Evolutionary conservation across 352 stramenopile species (phyloP).

Genomic region (Pseudoperonospora humuli): DNA sequence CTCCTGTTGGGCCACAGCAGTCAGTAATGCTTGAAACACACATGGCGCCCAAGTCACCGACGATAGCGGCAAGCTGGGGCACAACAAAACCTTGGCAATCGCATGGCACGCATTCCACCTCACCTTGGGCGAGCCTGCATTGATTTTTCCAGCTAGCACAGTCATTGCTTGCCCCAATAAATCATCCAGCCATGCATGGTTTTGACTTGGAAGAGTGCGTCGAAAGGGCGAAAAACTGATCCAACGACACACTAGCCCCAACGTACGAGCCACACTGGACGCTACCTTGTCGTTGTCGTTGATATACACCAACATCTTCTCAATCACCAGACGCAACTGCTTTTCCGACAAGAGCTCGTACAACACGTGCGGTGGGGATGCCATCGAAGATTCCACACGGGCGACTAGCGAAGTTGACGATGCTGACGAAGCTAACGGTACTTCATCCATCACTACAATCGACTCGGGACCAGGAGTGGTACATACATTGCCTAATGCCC

Average conservation of each 20-base stretch:
- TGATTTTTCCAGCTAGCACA: slow-evolving; percentile 64
- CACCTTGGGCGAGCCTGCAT: slow-evolving; percentile 74
- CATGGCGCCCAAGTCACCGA: slow-evolving; percentile 67
- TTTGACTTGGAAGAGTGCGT: slow-evolving; percentile 22
- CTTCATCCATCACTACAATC: slow-evolving; percentile 9
- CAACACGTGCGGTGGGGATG: slow-evolving; percentile 27
- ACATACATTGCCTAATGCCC: slow-evolving; percentile 81
- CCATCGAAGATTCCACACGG: slow-evolving; percentile 5
- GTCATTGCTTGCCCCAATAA: slow-evolving; percentile 63
- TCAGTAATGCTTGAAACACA: slow-evolving; percentile 72
- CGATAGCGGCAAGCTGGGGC: slow-evolving; percentile 63
- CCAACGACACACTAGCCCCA: slow-evolving; percentile 77
- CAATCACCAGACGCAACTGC: slow-evolving; percentile 58
- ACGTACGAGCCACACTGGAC: slow-evolving; percentile 71
- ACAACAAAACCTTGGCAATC: slow-evolving; percentile 82
- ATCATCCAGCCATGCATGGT: slow-evolving; percentile 34
- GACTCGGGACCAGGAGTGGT: slow-evolving; percentile 66
- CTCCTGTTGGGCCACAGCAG: slow-evolving; percentile 74
- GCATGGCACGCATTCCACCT: slow-evolving; percentile 84
- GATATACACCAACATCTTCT: slow-evolving; percentile 80
- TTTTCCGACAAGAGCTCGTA: slow-evolving; percentile 61
- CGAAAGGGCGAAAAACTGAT: slow-evolving; percentile 65
- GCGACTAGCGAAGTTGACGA: slow-evolving; percentile 9
- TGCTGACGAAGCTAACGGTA: slow-evolving; percentile 6
- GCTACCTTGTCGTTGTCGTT: slow-evolving; percentile 87